Base-by-base conservation (phyloP, 225 moss, liverwort and hornwort genomes). In the Takakia lepidozioides region DNA sequence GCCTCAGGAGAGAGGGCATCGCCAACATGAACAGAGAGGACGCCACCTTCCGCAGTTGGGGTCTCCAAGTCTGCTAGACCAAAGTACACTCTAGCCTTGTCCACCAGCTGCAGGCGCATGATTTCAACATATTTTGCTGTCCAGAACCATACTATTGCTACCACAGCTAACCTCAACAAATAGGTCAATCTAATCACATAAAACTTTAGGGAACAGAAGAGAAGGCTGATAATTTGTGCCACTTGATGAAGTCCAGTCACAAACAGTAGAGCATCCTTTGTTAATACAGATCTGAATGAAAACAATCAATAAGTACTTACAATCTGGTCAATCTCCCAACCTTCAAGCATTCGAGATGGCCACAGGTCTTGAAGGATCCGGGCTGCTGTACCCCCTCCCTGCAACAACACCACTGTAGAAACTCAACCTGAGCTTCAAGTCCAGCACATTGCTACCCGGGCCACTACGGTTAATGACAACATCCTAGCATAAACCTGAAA, bases 351-450 rank as follows among this genome's bases (percentile, higher is more conserved):
- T 26, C 63, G 69, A 60, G 65, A 70, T 64, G 85, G 89, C 89
- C 85, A 82, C 43, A 80, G 45, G 26, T 70, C 54, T 23, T 85
- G 51, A 61, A 76, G 55, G 24, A 85, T 71, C 25, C 80, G 79
- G 0, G 85, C 89, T 52, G 76, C 74, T 5, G 89, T 85, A 48
- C 89, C 85, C 26, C 79, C 89, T 51, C 76, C 85, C 85, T 85
- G 63, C 44, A 64, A 68, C 44, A 56, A 58, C n/a, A 42, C 32
- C 51, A 41, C 7, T 41, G 41, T 20, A 41, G 4, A 19, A 14
- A 14, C 20, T 41, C 17, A 3, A 17, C 27, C 15, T 28, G 15
- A 22, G 19, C 8, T 20, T 32, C 5, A 51, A 10, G 4, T 3
- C 48, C 24, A 19, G 48, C 23, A 16, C n/a, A n/a, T n/a, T n/a